Evolutionary conservation across 768 basidiomycete species (phyloP).

Genomic region (Xerocomellus chrysenteron): DNA sequence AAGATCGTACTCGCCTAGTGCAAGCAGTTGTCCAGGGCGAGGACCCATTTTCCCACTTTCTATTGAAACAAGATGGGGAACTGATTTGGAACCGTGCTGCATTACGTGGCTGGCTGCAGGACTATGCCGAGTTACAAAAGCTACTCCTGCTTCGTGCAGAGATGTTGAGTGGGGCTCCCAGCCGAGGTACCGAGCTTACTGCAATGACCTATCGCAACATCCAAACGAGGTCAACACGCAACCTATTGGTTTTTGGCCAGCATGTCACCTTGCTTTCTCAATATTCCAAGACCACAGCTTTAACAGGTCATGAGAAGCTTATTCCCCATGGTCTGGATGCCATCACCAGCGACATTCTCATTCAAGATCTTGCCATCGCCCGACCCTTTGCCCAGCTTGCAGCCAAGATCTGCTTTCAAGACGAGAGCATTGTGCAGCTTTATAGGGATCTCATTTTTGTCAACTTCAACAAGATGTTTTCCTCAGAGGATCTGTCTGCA

Average conservation of each 20-base stretch:
- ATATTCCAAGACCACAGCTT: neutral
- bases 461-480: slow-evolving; percentile 2
- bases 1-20: neutral
- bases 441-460: slow-evolving; percentile 20
- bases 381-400: neutral
- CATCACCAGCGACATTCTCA: neutral
- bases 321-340: slow-evolving; percentile 4
- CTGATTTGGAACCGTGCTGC: neutral
- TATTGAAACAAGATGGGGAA: fast-evolving
- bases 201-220: neutral
- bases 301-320: neutral
- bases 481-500: neutral
- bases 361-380: neutral
- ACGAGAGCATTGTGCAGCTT: fast-evolving
- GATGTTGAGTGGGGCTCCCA: slow-evolving; percentile 17
- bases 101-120: neutral
- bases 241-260: neutral
- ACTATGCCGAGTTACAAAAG: slow-evolving; percentile 9
- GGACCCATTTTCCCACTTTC: neutral
- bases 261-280: neutral
- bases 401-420: neutral
- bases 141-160: neutral
- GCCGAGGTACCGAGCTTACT: slow-evolving; percentile 3
- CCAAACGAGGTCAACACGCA: neutral
- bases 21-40: fast-evolving